A percentile compares a stretch with the other conserved stretches of the same genome.
Conservation (phyloP, 1,139 yeast species). For the Protomyces arabidopsidicola region DNA sequence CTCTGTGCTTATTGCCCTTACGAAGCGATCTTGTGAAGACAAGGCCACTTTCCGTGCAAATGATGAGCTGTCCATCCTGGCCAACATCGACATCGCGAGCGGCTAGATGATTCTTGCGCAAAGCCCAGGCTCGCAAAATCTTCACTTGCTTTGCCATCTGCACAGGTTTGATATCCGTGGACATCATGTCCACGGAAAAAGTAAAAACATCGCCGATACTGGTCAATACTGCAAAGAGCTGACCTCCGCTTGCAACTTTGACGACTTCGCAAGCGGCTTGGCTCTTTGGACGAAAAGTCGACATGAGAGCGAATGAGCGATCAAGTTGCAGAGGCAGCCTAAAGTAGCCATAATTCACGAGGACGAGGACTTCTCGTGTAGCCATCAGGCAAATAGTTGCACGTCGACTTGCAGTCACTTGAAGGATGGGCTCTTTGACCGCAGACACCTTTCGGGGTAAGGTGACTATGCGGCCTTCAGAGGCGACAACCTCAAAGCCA, state of each 20-base stretch:
- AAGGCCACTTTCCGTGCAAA: conserved; percentile 65
- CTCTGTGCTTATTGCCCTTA: conserved; percentile 35
- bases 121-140: conserved; percentile 39
- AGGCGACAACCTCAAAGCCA: conserved; percentile 49
- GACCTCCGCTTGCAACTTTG: conserved; percentile 33
- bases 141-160: conserved; percentile 28
- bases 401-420: conserved; percentile 62
- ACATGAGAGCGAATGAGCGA: conserved; percentile 31
- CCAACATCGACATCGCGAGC: conserved; percentile 62
- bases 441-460: conserved; percentile 44
- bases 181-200: conserved; percentile 33
- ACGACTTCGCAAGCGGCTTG: conserved; percentile 22
- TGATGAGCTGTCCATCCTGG: conserved; percentile 61
- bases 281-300: conserved; percentile 32
- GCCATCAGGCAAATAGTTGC: conserved; percentile 64
- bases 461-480: conserved; percentile 37
- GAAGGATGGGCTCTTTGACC: conserved; percentile 36
- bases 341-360: conserved; percentile 55
- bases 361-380: conserved; percentile 59
- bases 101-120: conserved; percentile 36
- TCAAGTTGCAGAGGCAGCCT: conserved; percentile 37
- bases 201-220: conserved; percentile 39
- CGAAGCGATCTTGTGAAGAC: conserved; percentile 44
- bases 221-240: conserved; percentile 37
- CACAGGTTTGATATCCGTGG: conserved; percentile 26